These are phyloP conservation scores for Citrus cavaleriei DNA, from an alignment of 345 rosid genomes.

Conservation along the genomic window DNA sequence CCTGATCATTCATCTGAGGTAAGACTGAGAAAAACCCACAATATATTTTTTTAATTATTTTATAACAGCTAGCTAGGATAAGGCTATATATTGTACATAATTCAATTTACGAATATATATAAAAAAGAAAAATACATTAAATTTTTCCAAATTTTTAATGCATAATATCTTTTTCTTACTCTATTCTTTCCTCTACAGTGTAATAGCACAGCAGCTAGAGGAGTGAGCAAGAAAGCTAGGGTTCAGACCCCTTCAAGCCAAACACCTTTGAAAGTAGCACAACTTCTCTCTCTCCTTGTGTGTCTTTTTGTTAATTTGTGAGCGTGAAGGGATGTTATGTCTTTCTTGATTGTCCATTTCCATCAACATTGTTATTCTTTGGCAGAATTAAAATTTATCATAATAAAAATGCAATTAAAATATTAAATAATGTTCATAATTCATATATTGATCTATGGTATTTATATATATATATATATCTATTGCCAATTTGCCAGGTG, in stretches of 20 bases:
- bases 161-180: neutral
- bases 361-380: conserved; percentile 19
- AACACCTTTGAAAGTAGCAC: conserved; percentile 34
- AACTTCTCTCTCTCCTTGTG: neutral
- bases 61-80: neutral
- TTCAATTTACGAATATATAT: too few relatives aligned
- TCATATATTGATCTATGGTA: too few relatives aligned
- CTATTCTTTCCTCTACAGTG: conserved; percentile 15
- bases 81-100: neutral
- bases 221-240: conserved; percentile 49
- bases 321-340: conserved; percentile 3
- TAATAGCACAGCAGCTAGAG: conserved; percentile 38
- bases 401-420: neutral
- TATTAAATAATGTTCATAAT: too few relatives aligned
- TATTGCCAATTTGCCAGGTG: conserved; percentile 20
- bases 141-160: neutral
- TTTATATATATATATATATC: too few relatives aligned
- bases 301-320: neutral
- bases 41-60: neutral
- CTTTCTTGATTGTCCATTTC: conserved; percentile 26
- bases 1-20: conserved; percentile 43
- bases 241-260: conserved; percentile 39
- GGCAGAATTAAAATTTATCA: neutral
- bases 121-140: too few relatives aligned
- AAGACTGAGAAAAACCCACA: neutral